phyloP scores from a whole-genome alignment of 2,329 filamentous ascomycete species.

The Sclerotinia glacialis region DNA sequence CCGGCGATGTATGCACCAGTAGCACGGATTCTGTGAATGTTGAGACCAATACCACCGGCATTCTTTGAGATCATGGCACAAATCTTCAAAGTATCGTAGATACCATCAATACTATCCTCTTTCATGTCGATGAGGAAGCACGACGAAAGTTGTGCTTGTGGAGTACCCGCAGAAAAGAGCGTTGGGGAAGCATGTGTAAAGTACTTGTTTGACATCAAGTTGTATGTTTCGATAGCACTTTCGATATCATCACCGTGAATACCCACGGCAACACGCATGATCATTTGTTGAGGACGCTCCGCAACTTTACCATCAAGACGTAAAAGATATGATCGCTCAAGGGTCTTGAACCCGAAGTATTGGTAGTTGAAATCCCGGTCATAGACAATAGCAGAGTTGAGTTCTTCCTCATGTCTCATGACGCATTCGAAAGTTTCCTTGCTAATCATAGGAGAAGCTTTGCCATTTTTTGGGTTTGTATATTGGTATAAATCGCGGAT shows the following conservation, averaged over 20 bases:
- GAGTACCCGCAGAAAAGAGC: conserved; percentile 96
- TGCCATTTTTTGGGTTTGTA: conserved; percentile 88
- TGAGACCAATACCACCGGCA: conserved; percentile 94
- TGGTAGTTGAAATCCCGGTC: conserved; percentile 99
- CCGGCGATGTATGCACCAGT: conserved; percentile 98
- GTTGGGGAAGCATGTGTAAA: conserved; percentile 98
- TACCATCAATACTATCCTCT: conserved; percentile 98
- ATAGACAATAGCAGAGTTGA: conserved; percentile 98
- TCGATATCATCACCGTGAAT: conserved; percentile 96
- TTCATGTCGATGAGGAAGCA: conserved; percentile 99
- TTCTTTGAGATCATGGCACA: conserved; percentile 99
- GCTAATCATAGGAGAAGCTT: conserved; percentile 89
- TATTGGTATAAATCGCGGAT: conserved; percentile 93
- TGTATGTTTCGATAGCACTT: conserved; percentile 94
- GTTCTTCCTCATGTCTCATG: conserved; percentile 93
- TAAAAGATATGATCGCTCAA: conserved; percentile 95
- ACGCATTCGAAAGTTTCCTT: conserved; percentile 86
- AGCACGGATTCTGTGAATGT: conserved; percentile 93
- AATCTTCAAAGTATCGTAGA: conserved; percentile 98
- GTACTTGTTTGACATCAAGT: conserved; percentile 97
- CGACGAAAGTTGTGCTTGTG: conserved; percentile 89
- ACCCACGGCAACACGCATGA: conserved; percentile 97
- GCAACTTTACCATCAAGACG: conserved; percentile 94
- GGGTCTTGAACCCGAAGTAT: conserved; percentile 99
- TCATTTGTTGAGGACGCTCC: conserved; percentile 97